Conservation (phyloP, 805 yeast genomes). For the Wickerhamiella cacticola region DNA sequence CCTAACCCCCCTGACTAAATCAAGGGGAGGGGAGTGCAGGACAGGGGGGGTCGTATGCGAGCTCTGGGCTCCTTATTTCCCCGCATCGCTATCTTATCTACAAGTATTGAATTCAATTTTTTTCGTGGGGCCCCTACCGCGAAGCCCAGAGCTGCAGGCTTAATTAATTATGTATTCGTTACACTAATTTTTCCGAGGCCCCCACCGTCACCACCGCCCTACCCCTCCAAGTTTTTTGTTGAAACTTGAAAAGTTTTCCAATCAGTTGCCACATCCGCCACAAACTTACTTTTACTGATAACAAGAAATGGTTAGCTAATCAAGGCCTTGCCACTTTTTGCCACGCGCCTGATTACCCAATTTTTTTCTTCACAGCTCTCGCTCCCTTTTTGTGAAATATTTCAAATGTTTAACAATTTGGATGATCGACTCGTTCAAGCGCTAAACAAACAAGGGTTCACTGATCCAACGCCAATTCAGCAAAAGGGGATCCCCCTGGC, state of each 20-base stretch:
- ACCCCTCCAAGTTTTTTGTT: no score
- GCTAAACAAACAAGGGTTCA: slow-evolving; percentile 63
- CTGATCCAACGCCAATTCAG: slow-evolving; percentile 82
- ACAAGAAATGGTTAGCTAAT: no score
- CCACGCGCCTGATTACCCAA: not conserved
- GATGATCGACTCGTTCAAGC: slow-evolving; percentile 83
- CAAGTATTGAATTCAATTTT: no score
- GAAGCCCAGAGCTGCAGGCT: no score
- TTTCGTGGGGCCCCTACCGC: no score
- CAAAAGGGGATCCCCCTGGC: slow-evolving; percentile 88
- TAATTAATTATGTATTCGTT: not conserved
- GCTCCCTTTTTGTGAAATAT: not conserved
- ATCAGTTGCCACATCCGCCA: no score
- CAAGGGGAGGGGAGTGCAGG: not conserved
- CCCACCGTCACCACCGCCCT: not conserved
- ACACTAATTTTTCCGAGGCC: not conserved
- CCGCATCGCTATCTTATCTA: slow-evolving; percentile 1
- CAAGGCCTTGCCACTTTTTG: not conserved
- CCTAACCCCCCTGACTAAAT: not conserved
- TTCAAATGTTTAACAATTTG: slow-evolving; percentile 26
- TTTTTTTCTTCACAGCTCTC: no score
- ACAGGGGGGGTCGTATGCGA: no score
- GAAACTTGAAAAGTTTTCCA: not conserved
- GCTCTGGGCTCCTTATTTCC: not conserved
- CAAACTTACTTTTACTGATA: no score